A percentile compares a stretch with the other conserved stretches of the same genome.
Conservation (phyloP, 2,329 filamentous ascomycete genomes). For the Aspergillus arachidicola region DNA sequence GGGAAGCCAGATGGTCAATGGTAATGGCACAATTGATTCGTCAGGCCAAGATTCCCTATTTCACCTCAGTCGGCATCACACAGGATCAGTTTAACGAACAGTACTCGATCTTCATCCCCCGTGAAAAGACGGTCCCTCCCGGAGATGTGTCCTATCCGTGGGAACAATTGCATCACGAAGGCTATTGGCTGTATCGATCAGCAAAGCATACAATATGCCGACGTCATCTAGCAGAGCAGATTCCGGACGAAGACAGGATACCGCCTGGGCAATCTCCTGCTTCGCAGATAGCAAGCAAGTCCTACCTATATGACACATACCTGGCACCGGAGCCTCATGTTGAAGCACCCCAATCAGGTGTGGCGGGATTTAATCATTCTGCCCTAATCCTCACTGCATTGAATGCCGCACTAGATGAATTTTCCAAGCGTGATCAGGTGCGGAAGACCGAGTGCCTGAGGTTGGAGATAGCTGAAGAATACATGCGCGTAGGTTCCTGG, state of each 20-base stretch:
- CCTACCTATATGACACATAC: conserved; percentile 61
- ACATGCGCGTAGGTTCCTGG: conserved; percentile 54
- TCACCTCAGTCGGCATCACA: conserved; percentile 37
- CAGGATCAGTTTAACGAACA: conserved; percentile 27
- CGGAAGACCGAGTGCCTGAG: conserved; percentile 58
- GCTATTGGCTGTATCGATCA: conserved; percentile 62
- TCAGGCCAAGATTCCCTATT: conserved; percentile 52
- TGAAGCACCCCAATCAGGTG: conserved; percentile 52
- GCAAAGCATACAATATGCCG: conserved; percentile 55
- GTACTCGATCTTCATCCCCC: conserved; percentile 47
- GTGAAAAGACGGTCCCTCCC: conserved; percentile 54
- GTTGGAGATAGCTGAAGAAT: conserved; percentile 58
- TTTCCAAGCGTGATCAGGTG: conserved; percentile 54
- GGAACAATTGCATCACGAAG: conserved; percentile 63
- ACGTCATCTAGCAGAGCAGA: conserved; percentile 55
- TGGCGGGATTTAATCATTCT: conserved; percentile 54
- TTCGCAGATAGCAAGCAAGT: conserved; percentile 56
- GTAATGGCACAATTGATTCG: conserved; percentile 63
- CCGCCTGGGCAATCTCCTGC: conserved; percentile 59
- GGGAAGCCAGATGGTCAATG: conserved; percentile 75
- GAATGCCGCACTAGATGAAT: conserved; percentile 52
- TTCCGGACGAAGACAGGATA: conserved; percentile 61
- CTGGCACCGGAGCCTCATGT: conserved; percentile 61
- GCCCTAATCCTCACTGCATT: conserved; percentile 53
- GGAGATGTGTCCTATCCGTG: conserved; percentile 58